Percentiles rank a stretch among this genome's conserved stretches.
Conservation (phyloP, 176 grass and related monocot genomes). For the Tillandsia fasciculata region DNA sequence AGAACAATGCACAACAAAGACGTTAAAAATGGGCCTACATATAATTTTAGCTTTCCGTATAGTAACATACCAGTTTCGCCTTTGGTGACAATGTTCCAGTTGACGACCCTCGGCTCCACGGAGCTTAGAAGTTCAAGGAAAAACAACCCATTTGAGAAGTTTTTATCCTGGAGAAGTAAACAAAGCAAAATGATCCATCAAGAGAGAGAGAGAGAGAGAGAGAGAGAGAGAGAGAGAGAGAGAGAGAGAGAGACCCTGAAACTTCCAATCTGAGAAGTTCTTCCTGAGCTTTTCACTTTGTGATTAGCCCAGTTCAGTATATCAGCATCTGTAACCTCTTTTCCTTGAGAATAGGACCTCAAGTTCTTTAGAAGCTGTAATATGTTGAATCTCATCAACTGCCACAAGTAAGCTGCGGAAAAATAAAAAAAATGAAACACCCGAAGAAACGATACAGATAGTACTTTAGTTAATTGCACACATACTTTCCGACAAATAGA, state of each 20-base stretch:
- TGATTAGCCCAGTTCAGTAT: conserved; percentile 83
- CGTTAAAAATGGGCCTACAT: neutral
- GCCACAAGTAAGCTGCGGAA: conserved; percentile 78
- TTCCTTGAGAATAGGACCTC: conserved; percentile 77
- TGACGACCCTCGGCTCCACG: conserved; percentile 77
- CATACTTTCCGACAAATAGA: neutral
- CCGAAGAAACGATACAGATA: conserved; percentile 4
- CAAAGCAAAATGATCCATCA: conserved; percentile 13
- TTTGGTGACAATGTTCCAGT: conserved; percentile 87
- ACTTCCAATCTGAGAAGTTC: conserved; percentile 72
- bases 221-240: neutral
- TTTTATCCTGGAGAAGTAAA: conserved; percentile 60
- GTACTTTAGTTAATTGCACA: neutral
- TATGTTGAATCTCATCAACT: conserved; percentile 99
- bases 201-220: neutral
- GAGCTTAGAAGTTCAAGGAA: conserved; percentile 93
- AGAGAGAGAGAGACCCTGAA: conserved; percentile 46
- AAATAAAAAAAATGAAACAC: neutral
- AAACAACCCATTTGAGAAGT: conserved; percentile 76
- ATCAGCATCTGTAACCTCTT: conserved; percentile 84
- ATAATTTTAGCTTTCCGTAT: neutral
- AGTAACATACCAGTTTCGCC: conserved; percentile 63
- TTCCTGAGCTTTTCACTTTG: conserved; percentile 68
- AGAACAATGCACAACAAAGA: neutral
- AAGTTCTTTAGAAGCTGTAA: conserved; percentile 87